A percentile compares a stretch with the other conserved stretches of the same genome.
Conservation (phyloP, 2,329 filamentous ascomycete genomes). For the Microdochium trichocladiopsis region DNA sequence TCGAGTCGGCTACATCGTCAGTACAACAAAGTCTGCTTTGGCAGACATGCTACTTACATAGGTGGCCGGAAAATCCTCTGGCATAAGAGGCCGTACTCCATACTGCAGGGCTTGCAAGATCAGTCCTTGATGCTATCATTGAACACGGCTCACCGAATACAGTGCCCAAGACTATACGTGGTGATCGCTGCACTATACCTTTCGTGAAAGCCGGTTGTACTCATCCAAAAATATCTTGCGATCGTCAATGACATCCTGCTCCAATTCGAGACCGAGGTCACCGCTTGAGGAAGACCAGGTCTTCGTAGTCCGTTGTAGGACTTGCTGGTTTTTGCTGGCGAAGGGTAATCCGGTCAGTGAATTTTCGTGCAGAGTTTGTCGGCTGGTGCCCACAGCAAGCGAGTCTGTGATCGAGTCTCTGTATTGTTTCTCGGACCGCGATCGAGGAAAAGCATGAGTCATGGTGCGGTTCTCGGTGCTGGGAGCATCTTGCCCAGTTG, state of each 20-base stretch:
- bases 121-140: background rate
- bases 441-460: too few relatives aligned
- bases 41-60: constrained; percentile 13
- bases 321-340: background rate
- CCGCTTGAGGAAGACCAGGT: constrained; percentile 53
- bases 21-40: background rate
- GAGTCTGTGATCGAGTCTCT: too few relatives aligned
- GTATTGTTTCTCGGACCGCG: too few relatives aligned
- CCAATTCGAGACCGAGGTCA: constrained; percentile 36
- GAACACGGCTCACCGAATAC: too few relatives aligned
- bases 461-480: too few relatives aligned
- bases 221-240: constrained; percentile 43
- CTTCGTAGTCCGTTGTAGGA: constrained; percentile 32
- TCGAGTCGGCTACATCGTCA: background rate
- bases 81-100: constrained; percentile 33
- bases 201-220: constrained; percentile 54
- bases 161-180: too few relatives aligned
- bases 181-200: constrained; percentile 28
- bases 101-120: constrained; percentile 33
- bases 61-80: constrained; percentile 14
- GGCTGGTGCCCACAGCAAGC: too few relatives aligned
- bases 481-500: too few relatives aligned
- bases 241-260: constrained; percentile 41
- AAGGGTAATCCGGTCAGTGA: too few relatives aligned
- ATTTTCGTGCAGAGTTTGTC: too few relatives aligned